Evolutionary conservation across 1,284 basidiomycete species (phyloP).

Genomic region (Inonotus obliquus): DNA sequence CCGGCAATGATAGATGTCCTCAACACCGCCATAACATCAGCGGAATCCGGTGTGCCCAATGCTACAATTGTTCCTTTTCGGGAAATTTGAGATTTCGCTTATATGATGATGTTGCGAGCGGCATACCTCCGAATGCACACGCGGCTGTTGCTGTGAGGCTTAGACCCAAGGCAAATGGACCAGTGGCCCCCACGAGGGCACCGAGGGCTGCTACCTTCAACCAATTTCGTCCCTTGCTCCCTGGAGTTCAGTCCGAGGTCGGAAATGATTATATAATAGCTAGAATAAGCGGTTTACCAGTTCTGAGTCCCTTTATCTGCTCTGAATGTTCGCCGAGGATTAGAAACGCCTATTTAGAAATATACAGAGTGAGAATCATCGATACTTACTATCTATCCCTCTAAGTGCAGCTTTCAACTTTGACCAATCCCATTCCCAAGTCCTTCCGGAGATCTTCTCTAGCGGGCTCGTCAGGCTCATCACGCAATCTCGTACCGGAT

Average conservation of each 20-base stretch:
- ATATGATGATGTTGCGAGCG: neutral
- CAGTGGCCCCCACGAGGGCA: neutral
- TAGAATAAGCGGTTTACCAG: neutral
- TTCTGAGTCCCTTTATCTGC: neutral
- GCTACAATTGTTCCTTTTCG: neutral
- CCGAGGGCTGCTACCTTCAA: neutral
- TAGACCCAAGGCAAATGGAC: neutral
- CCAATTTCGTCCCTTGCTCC: neutral
- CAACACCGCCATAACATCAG: neutral
- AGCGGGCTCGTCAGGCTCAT: neutral
- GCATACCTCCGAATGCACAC: neutral
- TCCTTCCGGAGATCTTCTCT: neutral
- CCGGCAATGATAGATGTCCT: neutral
- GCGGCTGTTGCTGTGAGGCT: neutral
- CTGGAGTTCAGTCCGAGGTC: no score
- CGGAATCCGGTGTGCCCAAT: neutral
- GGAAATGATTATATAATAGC: neutral
- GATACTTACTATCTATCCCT: neutral
- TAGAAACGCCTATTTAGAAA: neutral
- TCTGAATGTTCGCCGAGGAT: neutral
- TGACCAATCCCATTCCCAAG: neutral
- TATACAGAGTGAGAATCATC: neutral
- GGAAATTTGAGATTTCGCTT: neutral
- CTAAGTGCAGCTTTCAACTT: neutral
- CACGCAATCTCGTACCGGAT: neutral